phyloP scores from a whole-genome alignment of 2,329 filamentous ascomycete genomes.

The Sphaceloma murrayae region DNA sequence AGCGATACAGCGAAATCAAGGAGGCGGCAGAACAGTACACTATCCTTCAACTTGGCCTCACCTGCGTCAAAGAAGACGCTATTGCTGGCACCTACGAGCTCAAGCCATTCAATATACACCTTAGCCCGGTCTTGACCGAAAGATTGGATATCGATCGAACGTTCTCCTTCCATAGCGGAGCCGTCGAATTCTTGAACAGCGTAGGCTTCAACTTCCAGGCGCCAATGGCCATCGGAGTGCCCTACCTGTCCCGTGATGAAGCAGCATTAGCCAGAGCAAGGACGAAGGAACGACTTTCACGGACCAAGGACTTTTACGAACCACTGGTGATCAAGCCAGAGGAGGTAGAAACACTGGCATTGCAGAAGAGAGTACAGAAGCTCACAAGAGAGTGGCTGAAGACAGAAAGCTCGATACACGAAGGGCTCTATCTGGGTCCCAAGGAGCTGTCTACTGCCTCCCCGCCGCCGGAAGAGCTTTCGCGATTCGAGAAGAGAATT shows the following conservation, averaged over 20 bases:
- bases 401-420: conserved; percentile 22
- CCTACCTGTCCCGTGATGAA: conserved; percentile 54
- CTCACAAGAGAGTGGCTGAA: conserved; percentile 41
- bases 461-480: conserved; percentile 32
- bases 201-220: conserved; percentile 50
- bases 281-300: conserved; percentile 35
- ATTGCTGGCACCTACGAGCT: conserved; percentile 48
- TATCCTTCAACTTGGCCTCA: conserved; percentile 58
- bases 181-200: conserved; percentile 51
- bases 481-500: conserved; percentile 53
- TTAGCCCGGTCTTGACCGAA: conserved; percentile 47
- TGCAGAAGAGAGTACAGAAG: conserved; percentile 39
- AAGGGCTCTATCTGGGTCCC: conserved; percentile 30
- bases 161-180: conserved; percentile 49
- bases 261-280: conserved; percentile 40
- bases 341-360: conserved; percentile 45
- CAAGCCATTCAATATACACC: conserved; percentile 55
- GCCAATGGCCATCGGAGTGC: conserved; percentile 48
- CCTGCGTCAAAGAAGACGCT: conserved; percentile 50
- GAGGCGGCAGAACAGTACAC: conserved; percentile 53
- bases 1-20: conserved; percentile 53
- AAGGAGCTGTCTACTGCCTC: conserved; percentile 19
- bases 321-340: conserved; percentile 44
- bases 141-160: conserved; percentile 50
- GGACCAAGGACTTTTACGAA: conserved; percentile 27